Percentiles rank a stretch among this genome's conserved stretches.
Evolutionary conservation across 208 protist species (phyloP).

Genomic region (Trypanosoma scelopori): DNA sequence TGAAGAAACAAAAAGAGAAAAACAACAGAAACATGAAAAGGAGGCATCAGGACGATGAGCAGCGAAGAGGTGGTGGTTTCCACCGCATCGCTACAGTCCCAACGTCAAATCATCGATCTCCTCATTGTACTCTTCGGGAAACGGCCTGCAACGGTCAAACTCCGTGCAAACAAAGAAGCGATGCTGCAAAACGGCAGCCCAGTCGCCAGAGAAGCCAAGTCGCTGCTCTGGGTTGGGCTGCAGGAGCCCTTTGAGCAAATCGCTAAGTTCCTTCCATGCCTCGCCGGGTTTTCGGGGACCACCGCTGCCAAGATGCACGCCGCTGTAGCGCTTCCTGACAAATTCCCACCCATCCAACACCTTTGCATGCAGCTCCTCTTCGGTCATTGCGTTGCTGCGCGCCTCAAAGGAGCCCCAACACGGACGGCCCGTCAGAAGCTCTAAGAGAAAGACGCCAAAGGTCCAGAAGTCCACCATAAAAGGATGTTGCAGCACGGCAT

Average conservation of each 20-base stretch:
- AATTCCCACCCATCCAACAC: slow-evolving; percentile 11
- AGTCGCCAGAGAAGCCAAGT: slow-evolving; percentile 20
- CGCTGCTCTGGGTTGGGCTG: slow-evolving; percentile 21
- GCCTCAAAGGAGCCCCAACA: slow-evolving; percentile 14
- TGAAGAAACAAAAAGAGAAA: slow-evolving; percentile 3
- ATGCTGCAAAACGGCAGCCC: slow-evolving; percentile 20
- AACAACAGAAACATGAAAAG: slow-evolving; percentile 4
- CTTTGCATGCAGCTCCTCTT: slow-evolving; percentile 9
- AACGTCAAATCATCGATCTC: slow-evolving; percentile 37
- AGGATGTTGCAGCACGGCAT: slow-evolving; percentile 1
- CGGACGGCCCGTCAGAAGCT: slow-evolving; percentile 30
- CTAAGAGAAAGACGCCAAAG: slow-evolving; percentile 38
- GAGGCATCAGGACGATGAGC: background rate
- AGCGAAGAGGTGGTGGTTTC: background rate
- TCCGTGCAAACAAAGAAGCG: slow-evolving; percentile 13
- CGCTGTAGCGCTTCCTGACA: slow-evolving; percentile 18
- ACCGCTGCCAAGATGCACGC: background rate
- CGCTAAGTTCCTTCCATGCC: slow-evolving; percentile 20
- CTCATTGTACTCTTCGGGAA: slow-evolving; percentile 33
- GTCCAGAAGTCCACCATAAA: slow-evolving; percentile 42
- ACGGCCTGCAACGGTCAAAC: slow-evolving; percentile 1
- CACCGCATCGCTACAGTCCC: slow-evolving; percentile 23
- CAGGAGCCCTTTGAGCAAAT: slow-evolving; percentile 21
- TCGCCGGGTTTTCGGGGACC: background rate
- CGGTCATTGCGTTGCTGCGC: slow-evolving; percentile 4